phyloP scores from a whole-genome alignment of 73 alveolate species.

The Stentor coeruleus region DNA sequence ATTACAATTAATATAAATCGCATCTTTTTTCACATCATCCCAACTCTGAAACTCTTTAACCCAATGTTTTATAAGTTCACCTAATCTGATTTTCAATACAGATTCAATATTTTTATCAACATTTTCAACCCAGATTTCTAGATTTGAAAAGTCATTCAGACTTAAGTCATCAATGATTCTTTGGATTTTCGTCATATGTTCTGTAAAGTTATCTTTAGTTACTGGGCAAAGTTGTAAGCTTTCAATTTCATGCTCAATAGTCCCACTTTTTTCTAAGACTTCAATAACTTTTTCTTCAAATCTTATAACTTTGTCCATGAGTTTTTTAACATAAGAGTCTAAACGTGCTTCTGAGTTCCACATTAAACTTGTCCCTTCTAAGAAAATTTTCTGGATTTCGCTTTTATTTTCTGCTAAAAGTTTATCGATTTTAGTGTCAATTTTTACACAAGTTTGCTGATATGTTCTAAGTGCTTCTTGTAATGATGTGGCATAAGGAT shows the following conservation, averaged over 20 bases:
- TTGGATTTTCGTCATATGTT: conserved; percentile 20
- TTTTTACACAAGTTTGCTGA: conserved; percentile 59
- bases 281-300: conserved; percentile 82
- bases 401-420: conserved; percentile 74
- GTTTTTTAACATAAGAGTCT: conserved; percentile 50
- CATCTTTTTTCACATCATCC: conserved; percentile 44
- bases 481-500: conserved; percentile 68
- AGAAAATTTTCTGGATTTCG: conserved; percentile 47
- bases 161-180: conserved; percentile 49
- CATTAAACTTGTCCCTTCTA: conserved; percentile 48
- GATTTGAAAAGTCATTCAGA: conserved; percentile 80
- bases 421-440: conserved; percentile 60
- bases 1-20: conserved; percentile 39
- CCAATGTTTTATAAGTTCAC: conserved; percentile 71
- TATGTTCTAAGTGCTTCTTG: conserved; percentile 82
- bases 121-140: conserved; percentile 82
- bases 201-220: conserved; percentile 14
- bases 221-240: conserved; percentile 30
- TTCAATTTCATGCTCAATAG: conserved; percentile 49
- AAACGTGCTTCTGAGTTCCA: conserved; percentile 76
- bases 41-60: conserved; percentile 60
- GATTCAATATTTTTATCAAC: conserved; percentile 76
- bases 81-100: conserved; percentile 59
- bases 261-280: conserved; percentile 44
- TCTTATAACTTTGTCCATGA: conserved; percentile 60